phyloP scores from a whole-genome alignment of 2,329 filamentous ascomycete species.

The Paraphoma chrysanthemicola region DNA sequence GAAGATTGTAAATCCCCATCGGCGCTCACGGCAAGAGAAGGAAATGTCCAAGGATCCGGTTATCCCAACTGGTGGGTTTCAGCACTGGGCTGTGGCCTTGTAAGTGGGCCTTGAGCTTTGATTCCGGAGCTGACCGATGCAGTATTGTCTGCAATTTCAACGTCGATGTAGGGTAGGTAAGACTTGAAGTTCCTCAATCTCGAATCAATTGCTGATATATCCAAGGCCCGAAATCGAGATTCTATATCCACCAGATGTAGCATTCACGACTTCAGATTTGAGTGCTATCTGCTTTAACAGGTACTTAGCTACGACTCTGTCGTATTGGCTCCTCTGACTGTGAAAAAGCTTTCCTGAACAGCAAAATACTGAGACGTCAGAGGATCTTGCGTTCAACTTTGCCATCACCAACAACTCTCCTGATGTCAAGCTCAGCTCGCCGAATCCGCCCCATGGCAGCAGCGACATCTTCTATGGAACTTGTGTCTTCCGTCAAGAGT shows the following conservation, averaged over 20 bases:
- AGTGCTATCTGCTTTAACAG: constrained; percentile 54
- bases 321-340: constrained; percentile 11
- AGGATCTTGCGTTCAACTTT: constrained; percentile 51
- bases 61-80: constrained; percentile 34
- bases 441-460: constrained; percentile 49
- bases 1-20: constrained; percentile 35
- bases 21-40: constrained; percentile 31
- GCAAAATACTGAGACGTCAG: constrained; percentile 49
- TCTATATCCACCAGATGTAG: constrained; percentile 48
- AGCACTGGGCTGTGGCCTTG: constrained; percentile 52
- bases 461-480: constrained; percentile 43
- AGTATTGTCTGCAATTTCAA: constrained; percentile 55
- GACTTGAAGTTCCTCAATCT: background rate
- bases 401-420: constrained; percentile 56
- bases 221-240: constrained; percentile 51
- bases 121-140: constrained; percentile 16
- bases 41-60: constrained; percentile 28
- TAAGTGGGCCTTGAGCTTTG: constrained; percentile 21
- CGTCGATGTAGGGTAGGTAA: constrained; percentile 49
- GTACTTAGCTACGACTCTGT: constrained; percentile 18
- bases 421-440: constrained; percentile 60
- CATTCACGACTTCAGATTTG: constrained; percentile 48
- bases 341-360: constrained; percentile 49
- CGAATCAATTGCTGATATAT: constrained; percentile 9
- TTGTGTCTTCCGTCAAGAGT: constrained; percentile 52